Conservation (phyloP, 345 rosid genomes). For the Pistacia atlantica region DNA sequence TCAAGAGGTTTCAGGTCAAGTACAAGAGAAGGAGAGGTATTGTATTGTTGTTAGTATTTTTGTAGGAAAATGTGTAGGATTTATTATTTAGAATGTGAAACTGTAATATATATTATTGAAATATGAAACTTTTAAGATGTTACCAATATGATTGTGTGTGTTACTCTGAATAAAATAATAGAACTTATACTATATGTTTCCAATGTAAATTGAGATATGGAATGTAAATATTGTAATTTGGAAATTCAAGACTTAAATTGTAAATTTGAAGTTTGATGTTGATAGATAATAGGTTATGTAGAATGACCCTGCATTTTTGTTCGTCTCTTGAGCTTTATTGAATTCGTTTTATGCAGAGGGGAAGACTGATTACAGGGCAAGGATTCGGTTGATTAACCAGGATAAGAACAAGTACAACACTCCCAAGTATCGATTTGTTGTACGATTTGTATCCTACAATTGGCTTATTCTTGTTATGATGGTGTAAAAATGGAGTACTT, state of each 20-base stretch:
- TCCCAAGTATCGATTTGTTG: constrained; percentile 78
- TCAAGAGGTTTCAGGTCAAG: constrained; percentile 76
- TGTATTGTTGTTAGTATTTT: not conserved
- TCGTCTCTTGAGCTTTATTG: not conserved
- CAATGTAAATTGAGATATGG: not conserved
- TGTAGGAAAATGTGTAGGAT: too few relatives aligned
- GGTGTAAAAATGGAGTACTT: not conserved
- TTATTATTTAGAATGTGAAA: too few relatives aligned
- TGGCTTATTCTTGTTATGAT: not conserved
- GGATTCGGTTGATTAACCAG: constrained; percentile 79
- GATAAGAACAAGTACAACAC: constrained; percentile 88
- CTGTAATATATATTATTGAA: too few relatives aligned
- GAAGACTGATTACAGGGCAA: constrained; percentile 86
- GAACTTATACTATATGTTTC: too few relatives aligned
- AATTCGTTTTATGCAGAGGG: constrained; percentile 46
- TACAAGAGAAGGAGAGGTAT: constrained; percentile 76
- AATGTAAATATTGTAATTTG: not conserved
- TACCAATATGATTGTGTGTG: too few relatives aligned
- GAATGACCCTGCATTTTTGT: not conserved
- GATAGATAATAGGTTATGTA: not conserved
- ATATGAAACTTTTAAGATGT: not conserved
- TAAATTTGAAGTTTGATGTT: not conserved
- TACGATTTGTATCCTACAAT: constrained; percentile 65
- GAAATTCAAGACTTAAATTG: not conserved
- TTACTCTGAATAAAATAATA: too few relatives aligned